Base-by-base conservation (phyloP, 352 stramenopile genomes). In the Pythium brassicae region DNA sequence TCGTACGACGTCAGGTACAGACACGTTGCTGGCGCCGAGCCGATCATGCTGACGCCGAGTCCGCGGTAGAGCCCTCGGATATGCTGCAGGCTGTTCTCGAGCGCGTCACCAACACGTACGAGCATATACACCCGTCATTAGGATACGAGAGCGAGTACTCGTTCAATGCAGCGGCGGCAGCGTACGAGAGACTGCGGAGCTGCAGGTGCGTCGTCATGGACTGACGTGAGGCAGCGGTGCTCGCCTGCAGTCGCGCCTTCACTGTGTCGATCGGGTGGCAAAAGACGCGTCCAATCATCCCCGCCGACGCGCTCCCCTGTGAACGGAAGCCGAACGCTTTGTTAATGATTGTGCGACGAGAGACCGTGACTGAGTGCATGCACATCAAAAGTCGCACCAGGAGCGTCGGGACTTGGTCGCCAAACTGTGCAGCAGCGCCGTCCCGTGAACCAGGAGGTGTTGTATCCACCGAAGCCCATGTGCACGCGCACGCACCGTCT, bases 1-100 rank as follows among this genome's bases (percentile, higher is more conserved):
- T 99, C 95, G 76, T 99, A 99, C 17, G 92, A 97, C 29, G 89
- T 97, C 52, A 99, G 70, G 76, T 99, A 99, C 6, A 99, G 66
- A 60, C 96, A 96, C 47, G 93, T 98, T 1, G 92, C 97, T 11
- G 97, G 97, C 43, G 95, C 97, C 14, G 95, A 97, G 11, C 94
- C 94, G 23, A 98, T 51, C 60, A 98, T 84, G 37, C 96, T 96
- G 17, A 97, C 92, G 19, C 91, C 94, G 56, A 99, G 89, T 4
- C 97, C 97, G 50, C 92, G 80, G 69, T 99, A 99, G 5, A 99
- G 71, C 3, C 93, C 88, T 8, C 81, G 77, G 26, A 92, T 37
- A n/a, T 87, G 76, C 39, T 69, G 50, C 23, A 78, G 2, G 44
- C 72, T 83, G 19, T 2, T 37, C n/a, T n/a, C n/a, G n/a, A n/a